These are phyloP conservation scores for Meyerozyma sp. DNA, from an alignment of 1,139 yeast species.

Conservation along the genomic window DNA sequence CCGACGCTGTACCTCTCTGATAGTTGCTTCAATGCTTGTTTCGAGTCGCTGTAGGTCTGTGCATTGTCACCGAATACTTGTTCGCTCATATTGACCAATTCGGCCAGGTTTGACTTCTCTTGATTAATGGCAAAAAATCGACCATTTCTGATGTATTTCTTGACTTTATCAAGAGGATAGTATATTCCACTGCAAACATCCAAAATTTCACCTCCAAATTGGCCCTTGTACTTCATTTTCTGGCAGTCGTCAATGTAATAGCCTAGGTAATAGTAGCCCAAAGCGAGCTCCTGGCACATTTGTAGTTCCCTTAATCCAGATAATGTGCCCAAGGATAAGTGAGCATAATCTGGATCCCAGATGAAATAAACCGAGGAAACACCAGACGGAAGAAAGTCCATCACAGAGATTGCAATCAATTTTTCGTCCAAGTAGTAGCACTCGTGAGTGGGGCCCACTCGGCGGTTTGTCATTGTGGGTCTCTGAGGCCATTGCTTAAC, in stretches of 20 bases:
- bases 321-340: conserved; percentile 70
- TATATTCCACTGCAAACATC: conserved; percentile 48
- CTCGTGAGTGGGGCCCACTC: conserved; percentile 63
- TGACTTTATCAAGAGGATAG: conserved; percentile 34
- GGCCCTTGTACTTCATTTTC: conserved; percentile 79
- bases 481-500: conserved; percentile 12
- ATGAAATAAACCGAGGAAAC: conserved; percentile 82
- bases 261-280: conserved; percentile 64
- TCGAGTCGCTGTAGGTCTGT: neutral
- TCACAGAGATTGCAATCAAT: conserved; percentile 70
- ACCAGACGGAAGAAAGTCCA: conserved; percentile 73
- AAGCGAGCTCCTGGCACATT: conserved; percentile 36
- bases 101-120: neutral
- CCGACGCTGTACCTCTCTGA: neutral
- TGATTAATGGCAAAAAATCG: conserved; percentile 26
- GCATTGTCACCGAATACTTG: conserved; percentile 2
- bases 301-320: conserved; percentile 71
- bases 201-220: conserved; percentile 68
- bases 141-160: conserved; percentile 29
- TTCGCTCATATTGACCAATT: neutral
- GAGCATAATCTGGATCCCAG: conserved; percentile 79
- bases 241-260: conserved; percentile 73
- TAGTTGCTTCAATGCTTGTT: neutral
- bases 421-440: conserved; percentile 62
- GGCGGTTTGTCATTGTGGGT: conserved; percentile 1